These are phyloP conservation scores for Saccharomyces hybrid DNA, from an alignment of 1,139 yeast genomes.

Conservation along the genomic window DNA sequence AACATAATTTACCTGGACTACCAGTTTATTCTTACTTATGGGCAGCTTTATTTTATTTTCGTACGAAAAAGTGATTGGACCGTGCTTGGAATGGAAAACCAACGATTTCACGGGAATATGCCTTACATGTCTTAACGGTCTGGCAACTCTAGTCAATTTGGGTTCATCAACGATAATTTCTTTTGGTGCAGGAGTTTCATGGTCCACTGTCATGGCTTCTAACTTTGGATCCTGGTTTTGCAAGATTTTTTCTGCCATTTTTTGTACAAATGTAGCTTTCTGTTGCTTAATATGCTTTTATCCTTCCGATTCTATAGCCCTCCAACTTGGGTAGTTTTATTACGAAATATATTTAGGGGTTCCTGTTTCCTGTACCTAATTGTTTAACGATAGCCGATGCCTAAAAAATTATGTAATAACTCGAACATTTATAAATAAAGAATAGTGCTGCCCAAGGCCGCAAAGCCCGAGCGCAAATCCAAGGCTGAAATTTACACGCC, in stretches of 20 bases:
- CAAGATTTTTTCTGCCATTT: conserved; percentile 13
- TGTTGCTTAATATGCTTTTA: neutral
- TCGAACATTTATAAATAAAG: neutral
- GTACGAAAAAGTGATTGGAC: conserved; percentile 32
- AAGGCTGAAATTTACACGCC: neutral
- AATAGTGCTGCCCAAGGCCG: neutral
- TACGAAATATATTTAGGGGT: neutral
- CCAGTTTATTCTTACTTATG: conserved; percentile 36
- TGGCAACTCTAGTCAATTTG: conserved; percentile 26
- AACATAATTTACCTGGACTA: conserved; percentile 59
- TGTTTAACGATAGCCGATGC: neutral
- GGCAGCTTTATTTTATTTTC: conserved; percentile 34
- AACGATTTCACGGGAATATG: conserved; percentile 32
- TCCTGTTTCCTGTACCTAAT: neutral
- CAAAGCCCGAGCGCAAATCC: neutral
- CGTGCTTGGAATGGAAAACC: conserved; percentile 28
- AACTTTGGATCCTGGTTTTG: conserved; percentile 12
- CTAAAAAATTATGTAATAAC: neutral
- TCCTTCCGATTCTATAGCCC: neutral
- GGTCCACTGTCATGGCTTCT: conserved; percentile 10
- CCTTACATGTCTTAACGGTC: conserved; percentile 32
- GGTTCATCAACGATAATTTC: conserved; percentile 7
- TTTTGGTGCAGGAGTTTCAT: conserved; percentile 9
- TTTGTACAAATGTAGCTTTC: neutral
- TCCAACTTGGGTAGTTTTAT: neutral